A percentile compares a stretch with the other conserved stretches of the same genome.
Conservation (phyloP, 257 asterid species). For the Solanum corneliomulleri region DNA sequence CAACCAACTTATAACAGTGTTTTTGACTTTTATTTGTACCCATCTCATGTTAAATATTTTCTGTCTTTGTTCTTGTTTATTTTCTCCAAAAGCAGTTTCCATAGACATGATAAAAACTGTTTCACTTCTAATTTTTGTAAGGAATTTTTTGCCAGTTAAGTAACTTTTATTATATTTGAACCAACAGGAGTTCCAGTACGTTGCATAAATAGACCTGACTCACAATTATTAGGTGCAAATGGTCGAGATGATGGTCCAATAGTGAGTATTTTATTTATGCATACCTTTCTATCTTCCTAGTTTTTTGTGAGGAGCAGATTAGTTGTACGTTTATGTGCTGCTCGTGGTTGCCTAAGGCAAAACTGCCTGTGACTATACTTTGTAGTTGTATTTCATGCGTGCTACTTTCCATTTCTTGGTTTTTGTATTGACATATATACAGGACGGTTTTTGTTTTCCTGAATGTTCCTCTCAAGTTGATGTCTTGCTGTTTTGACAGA, state of each 20-base stretch:
- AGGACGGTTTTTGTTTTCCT: background rate
- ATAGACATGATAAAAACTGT: background rate
- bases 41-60: background rate
- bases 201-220: slow-evolving; percentile 80
- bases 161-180: slow-evolving; percentile 10
- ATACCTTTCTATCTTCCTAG: background rate
- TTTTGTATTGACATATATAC: background rate
- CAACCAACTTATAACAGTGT: background rate
- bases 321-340: background rate
- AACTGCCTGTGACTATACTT: background rate
- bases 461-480: slow-evolving; percentile 7
- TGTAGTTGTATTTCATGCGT: background rate
- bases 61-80: background rate
- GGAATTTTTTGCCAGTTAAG: background rate
- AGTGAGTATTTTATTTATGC: slow-evolving; percentile 35
- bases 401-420: background rate
- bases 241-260: slow-evolving; percentile 72
- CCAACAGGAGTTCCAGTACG: slow-evolving; percentile 66
- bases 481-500: slow-evolving; percentile 27
- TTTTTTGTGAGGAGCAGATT: background rate
- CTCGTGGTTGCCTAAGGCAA: background rate
- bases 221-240: slow-evolving; percentile 67
- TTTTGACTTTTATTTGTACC: background rate
- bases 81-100: background rate
- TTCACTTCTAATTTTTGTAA: background rate